Evolutionary conservation across 768 basidiomycete species (phyloP).

Genomic region (Suillus cothurnatus): DNA sequence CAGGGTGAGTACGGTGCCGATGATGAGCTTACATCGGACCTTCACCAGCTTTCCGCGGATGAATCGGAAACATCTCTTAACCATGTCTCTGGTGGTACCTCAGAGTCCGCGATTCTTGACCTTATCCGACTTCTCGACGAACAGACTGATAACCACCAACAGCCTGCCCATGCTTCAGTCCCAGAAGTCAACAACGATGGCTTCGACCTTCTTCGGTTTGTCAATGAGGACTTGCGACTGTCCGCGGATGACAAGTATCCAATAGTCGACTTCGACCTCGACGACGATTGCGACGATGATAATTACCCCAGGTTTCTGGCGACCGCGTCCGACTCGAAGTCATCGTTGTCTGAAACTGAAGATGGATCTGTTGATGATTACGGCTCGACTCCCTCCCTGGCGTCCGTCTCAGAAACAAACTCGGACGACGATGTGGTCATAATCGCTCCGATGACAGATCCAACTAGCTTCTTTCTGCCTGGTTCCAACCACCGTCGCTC

Average conservation of each 20-base stretch:
- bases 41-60: not conserved
- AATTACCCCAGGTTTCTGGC: not conserved
- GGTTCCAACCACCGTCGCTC: not conserved
- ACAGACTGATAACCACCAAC: not conserved
- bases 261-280: not conserved
- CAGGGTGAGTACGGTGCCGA: not conserved
- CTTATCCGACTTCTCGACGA: conserved; percentile 4
- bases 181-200: not conserved
- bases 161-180: not conserved
- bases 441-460: not conserved
- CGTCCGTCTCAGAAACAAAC: not conserved
- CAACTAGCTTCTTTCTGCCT: not conserved
- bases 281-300: not conserved
- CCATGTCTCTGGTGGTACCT: not conserved
- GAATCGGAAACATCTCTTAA: not conserved
- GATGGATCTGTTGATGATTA: not conserved
- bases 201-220: not conserved
- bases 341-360: not conserved
- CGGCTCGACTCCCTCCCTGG: not conserved
- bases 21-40: not conserved
- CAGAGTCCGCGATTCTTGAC: not conserved
- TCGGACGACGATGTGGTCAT: not conserved
- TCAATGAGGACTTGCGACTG: not conserved
- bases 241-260: not conserved
- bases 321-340: not conserved